Evolutionary conservation across 139 green algal species (phyloP), one percentile per base, ranked within the genome.

Genomic region (Coelastrella sp.): DNA sequence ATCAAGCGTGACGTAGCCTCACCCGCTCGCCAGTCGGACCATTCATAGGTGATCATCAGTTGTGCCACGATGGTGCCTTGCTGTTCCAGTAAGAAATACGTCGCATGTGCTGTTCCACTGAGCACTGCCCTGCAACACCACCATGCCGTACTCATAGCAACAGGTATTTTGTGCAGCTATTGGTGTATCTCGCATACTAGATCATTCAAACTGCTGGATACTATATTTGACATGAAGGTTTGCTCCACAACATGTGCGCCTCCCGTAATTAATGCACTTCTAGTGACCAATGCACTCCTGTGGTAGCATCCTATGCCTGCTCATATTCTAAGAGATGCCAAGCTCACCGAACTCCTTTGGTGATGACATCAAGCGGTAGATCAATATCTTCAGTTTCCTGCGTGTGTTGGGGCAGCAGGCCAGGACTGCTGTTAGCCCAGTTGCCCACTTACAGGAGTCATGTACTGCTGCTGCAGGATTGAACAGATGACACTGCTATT

Each of bases 41-140:
- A 94, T 62, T 94, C 91, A 35, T 84, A 87, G 15, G 91, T 94
- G 45, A 94, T 93, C 88, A 94, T 92, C 11, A 94, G 89, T 69
- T 92, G 88, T 4, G 86, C 89, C 3, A 89, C 83, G 19, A 91
- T 68, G 1, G 62, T 38, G 0, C 62, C 85, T 4, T 86, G 41
- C 67, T 84, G 51, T 87, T 89, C 74, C 66, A 85, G 34, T 19
- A 85, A 5, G n/a, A 62, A 83, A 59, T 83, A 83, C 4, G 37
- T 68, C 35, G 45, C 79, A 57, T 77, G 48, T 37, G 51, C 30
- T 21, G n/a, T 40, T 11, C 57, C 38, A 13, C 27, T 87, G 15
- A 87, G 63, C 43, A 88, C 76, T 9, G 84, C 78, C 37, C 53
- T 69, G 27, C 35, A 59, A 13, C 45, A 57, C 45, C 0, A 0